These are phyloP conservation scores for Antitrichia curtipendula DNA, from an alignment of 225 moss, liverwort and hornwort species.

Conservation along the genomic window DNA sequence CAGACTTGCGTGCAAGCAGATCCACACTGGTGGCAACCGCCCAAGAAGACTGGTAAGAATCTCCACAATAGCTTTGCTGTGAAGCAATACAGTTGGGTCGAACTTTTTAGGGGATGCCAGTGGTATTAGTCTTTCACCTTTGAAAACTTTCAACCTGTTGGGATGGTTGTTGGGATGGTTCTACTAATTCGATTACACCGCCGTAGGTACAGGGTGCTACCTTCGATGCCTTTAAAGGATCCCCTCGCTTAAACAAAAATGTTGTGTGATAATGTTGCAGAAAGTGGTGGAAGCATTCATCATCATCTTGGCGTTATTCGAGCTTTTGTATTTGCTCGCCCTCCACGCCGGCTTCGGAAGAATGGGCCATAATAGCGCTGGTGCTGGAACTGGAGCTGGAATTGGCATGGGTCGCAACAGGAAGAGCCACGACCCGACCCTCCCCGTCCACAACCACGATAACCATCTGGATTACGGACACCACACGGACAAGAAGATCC, in stretches of 20 bases:
- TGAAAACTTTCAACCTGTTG: neutral
- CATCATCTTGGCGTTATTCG: constrained; percentile 25
- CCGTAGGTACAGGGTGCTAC: neutral
- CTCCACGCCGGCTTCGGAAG: constrained; percentile 22
- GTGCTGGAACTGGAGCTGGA: constrained; percentile 4
- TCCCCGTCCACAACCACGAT: constrained; percentile 9
- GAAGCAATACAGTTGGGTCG: neutral
- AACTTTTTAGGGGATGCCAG: neutral
- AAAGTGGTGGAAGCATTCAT: constrained; percentile 30
- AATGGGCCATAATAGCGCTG: neutral
- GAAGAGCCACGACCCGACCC: neutral
- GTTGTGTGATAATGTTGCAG: neutral
- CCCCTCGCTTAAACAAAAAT: neutral
- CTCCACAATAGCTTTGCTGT: too few species aligned
- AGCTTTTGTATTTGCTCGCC: constrained; percentile 22
- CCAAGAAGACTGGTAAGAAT: constrained; percentile 21
- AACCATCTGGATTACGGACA: constrained; percentile 19
- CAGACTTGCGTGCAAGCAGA: constrained; percentile 48
- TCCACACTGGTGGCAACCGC: constrained; percentile 32
- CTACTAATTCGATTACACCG: too few species aligned
- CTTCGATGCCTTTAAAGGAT: neutral
- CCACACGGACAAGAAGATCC: constrained; percentile 34
- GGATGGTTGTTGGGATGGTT: neutral
- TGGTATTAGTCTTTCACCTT: neutral
- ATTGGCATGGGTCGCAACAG: neutral